Evolutionary conservation across 768 basidiomycete genomes (phyloP).

Genomic region (Russula abietina): DNA sequence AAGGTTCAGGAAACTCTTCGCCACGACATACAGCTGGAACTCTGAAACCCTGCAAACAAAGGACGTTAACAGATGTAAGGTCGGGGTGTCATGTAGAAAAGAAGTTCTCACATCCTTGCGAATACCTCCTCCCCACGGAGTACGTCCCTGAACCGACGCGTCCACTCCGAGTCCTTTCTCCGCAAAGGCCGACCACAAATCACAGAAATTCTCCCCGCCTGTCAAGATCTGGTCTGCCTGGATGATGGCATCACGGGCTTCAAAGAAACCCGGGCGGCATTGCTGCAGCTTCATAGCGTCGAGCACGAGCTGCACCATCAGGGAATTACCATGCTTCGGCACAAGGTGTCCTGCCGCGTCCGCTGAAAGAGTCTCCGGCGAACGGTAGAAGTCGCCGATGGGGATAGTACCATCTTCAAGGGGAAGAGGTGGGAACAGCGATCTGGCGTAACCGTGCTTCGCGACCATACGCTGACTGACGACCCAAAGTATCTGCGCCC

Average conservation of each 20-base stretch:
- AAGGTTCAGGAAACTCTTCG: conserved; percentile 28
- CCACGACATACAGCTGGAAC: conserved; percentile 39
- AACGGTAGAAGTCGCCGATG: conserved; percentile 68
- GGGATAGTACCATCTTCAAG: conserved; percentile 58
- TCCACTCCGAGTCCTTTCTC: conserved; percentile 75
- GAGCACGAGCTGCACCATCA: conserved; percentile 75
- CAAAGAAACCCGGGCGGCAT: conserved; percentile 86
- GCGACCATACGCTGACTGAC: conserved; percentile 65
- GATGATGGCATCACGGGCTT: conserved; percentile 84
- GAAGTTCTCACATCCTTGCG: conserved; percentile 50
- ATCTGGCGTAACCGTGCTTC: conserved; percentile 75
- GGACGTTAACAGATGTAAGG: neutral
- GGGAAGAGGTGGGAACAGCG: conserved; percentile 75
- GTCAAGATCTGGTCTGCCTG: conserved; percentile 88
- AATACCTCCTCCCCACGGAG: conserved; percentile 92
- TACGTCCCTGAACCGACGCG: conserved; percentile 64
- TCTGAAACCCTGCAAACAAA: conserved; percentile 34
- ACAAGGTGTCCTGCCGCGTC: conserved; percentile 55
- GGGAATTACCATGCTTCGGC: conserved; percentile 89
- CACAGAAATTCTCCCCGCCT: conserved; percentile 88
- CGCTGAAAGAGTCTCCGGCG: conserved; percentile 32
- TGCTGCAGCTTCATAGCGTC: conserved; percentile 94
- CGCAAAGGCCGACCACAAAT: conserved; percentile 81
- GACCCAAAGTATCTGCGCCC: conserved; percentile 89
- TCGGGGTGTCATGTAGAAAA: neutral